These are phyloP conservation scores for Conticribra guillardii DNA, from an alignment of 108 stramenopile species.

Conservation along the genomic window DNA sequence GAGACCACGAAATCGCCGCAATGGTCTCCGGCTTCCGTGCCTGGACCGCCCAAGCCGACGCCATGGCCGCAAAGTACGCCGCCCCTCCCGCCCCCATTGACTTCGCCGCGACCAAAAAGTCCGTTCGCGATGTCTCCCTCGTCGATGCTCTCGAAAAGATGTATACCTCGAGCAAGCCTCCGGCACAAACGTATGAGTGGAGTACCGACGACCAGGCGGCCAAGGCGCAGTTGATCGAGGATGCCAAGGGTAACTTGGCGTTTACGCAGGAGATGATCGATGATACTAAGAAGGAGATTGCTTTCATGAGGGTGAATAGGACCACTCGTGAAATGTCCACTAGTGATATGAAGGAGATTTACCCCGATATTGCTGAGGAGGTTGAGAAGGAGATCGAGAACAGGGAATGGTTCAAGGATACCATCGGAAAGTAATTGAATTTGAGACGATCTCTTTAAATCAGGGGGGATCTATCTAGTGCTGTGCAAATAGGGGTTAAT, in stretches of 20 bases:
- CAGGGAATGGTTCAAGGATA: conserved; percentile 93
- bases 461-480: not conserved
- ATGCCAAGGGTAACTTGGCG: conserved; percentile 66
- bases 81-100: conserved; percentile 80
- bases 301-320: conserved; percentile 71
- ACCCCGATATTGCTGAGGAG: conserved; percentile 89
- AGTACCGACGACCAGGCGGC: conserved; percentile 68
- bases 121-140: conserved; percentile 75
- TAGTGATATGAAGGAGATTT: conserved; percentile 78
- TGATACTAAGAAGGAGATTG: conserved; percentile 62
- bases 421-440: conserved; percentile 38
- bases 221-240: conserved; percentile 74
- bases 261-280: conserved; percentile 68
- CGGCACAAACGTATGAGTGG: conserved; percentile 76
- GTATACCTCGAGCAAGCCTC: conserved; percentile 64
- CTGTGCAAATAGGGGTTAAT: too few species aligned
- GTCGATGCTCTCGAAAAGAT: conserved; percentile 76
- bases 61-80: conserved; percentile 84
- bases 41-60: conserved; percentile 82
- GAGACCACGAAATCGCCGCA: conserved; percentile 71
- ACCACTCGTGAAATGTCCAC: conserved; percentile 73
- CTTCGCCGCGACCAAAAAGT: conserved; percentile 72
- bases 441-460: not conserved
- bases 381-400: conserved; percentile 85
- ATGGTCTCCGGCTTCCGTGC: conserved; percentile 77